These are phyloP conservation scores for Penicillium coffeae DNA, from an alignment of 495 filamentous ascomycete species.

Conservation along the genomic window DNA sequence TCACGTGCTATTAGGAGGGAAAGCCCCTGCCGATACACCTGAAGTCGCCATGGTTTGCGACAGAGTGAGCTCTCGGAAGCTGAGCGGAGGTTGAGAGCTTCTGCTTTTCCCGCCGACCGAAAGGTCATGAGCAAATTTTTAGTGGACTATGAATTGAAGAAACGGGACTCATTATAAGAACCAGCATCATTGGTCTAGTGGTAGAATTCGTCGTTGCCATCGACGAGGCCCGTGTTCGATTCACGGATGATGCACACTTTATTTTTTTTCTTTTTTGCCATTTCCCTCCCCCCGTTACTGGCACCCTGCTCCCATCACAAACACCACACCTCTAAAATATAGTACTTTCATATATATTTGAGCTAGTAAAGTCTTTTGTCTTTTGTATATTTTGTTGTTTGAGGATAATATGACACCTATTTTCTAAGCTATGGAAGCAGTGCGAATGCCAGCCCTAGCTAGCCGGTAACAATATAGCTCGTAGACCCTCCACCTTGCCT, in stretches of 20 bases:
- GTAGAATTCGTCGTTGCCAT: constrained; percentile 60
- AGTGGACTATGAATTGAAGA: not conserved
- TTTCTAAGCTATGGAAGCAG: no score
- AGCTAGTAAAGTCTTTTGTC: no score
- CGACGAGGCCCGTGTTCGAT: constrained; percentile 58
- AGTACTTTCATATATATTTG: no score
- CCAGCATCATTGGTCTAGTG: constrained; percentile 55
- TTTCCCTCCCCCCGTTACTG: constrained; percentile 1
- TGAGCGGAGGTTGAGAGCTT: constrained; percentile 21
- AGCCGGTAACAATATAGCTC: constrained; percentile 9
- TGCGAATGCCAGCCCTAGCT: not conserved
- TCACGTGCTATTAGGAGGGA: constrained; percentile 49
- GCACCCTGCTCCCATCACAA: no score
- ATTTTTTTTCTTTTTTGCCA: constrained; percentile 19
- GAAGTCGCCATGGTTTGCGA: constrained; percentile 40
- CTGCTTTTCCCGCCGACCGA: no score
- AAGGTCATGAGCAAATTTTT: no score
- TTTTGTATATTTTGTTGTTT: no score
- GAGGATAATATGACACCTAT: no score
- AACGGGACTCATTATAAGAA: not conserved
- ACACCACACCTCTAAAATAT: no score
- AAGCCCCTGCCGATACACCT: constrained; percentile 21
- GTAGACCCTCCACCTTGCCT: constrained; percentile 30
- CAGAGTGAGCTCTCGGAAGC: constrained; percentile 19
- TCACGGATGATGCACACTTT: constrained; percentile 51